Conservation (phyloP, 2,329 filamentous ascomycete species). For the Alternaria novae-zelandiae region DNA sequence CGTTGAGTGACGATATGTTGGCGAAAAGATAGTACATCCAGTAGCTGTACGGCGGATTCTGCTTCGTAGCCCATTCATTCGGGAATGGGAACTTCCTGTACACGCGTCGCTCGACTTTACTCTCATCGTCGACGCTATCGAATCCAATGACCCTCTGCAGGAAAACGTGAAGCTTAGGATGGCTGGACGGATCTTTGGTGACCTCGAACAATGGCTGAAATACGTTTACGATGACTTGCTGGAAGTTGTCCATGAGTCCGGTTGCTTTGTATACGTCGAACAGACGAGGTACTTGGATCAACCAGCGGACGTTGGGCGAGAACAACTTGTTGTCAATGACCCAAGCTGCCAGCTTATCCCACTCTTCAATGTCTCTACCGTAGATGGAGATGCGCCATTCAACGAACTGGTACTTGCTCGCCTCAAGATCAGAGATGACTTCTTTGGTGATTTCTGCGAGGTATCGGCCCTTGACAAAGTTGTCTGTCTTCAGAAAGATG, state of each 20-base stretch:
- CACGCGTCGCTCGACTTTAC: conserved; percentile 91
- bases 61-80: conserved; percentile 84
- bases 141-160: conserved; percentile 95
- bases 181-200: conserved; percentile 81
- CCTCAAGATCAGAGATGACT: conserved; percentile 95
- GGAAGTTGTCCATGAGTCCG: conserved; percentile 84
- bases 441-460: conserved; percentile 97
- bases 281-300: conserved; percentile 91
- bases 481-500: conserved; percentile 99
- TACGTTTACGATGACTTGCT: conserved; percentile 87
- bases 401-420: conserved; percentile 99
- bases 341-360: conserved; percentile 97
- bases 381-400: conserved; percentile 99
- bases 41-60: conserved; percentile 98
- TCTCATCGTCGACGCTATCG: conserved; percentile 97
- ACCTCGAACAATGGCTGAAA: conserved; percentile 96
- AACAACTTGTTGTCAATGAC: conserved; percentile 98
- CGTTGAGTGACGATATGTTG: conserved; percentile 91
- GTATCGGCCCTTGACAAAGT: conserved; percentile 94
- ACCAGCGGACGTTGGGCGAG: conserved; percentile 96
- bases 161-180: conserved; percentile 94
- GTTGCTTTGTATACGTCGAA: conserved; percentile 96
- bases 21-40: conserved; percentile 98
- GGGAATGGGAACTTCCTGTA: conserved; percentile 95
- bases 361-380: conserved; percentile 88